Evolutionary conservation across 768 basidiomycete species (phyloP).

Genomic region (Agrocybe chaxingu): DNA sequence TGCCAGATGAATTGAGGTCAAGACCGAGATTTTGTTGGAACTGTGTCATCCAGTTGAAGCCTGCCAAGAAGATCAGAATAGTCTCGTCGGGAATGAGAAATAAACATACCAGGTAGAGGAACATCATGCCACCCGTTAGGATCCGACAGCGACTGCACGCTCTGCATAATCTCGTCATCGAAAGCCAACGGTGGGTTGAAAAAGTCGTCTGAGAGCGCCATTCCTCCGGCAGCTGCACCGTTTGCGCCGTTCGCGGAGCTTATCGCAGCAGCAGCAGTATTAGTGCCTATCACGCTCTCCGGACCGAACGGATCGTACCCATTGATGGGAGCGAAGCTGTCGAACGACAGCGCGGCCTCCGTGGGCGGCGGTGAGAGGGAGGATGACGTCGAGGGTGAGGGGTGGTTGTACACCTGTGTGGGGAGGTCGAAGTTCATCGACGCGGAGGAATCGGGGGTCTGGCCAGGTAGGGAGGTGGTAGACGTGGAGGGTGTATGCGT

Average conservation of each 20-base stretch:
- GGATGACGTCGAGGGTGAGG: conserved; percentile 37
- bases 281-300: conserved; percentile 11
- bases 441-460: conserved; percentile 15
- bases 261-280: conserved; percentile 11
- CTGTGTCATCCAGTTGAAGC: conserved; percentile 37
- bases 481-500: too few relatives aligned
- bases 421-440: conserved; percentile 18
- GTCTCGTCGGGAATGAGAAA: neutral
- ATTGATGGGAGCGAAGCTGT: conserved; percentile 43
- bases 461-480: neutral
- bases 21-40: conserved; percentile 38
- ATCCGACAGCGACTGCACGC: conserved; percentile 56
- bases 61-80: conserved; percentile 14
- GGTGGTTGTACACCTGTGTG: conserved; percentile 26
- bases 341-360: conserved; percentile 42
- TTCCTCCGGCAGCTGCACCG: conserved; percentile 18
- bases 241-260: conserved; percentile 6
- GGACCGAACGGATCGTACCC: conserved; percentile 40
- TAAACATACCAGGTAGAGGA: conserved; percentile 46
- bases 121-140: conserved; percentile 54
- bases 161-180: conserved; percentile 58
- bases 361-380: conserved; percentile 48
- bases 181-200: conserved; percentile 56
- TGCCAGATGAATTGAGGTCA: conserved; percentile 20
- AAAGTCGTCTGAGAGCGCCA: conserved; percentile 32